A percentile compares a stretch with the other conserved stretches of the same genome.
phyloP scores from a whole-genome alignment of 2,329 filamentous ascomycete species.

The Pyrenophora teres region DNA sequence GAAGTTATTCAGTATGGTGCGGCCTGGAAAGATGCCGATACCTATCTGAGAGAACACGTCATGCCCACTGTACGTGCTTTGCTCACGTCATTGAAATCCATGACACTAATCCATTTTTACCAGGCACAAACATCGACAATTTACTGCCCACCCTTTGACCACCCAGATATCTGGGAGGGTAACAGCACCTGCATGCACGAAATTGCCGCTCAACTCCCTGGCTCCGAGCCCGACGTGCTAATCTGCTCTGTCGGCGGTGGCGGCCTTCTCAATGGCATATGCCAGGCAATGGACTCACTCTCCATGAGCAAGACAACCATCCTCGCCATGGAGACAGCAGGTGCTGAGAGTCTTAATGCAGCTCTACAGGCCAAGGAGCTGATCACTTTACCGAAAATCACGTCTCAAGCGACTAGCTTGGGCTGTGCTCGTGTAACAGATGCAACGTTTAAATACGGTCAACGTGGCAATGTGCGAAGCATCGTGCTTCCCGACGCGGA shows the following conservation, averaged over 20 bases:
- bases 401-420: slow-evolving; percentile 74
- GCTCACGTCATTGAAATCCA: not conserved
- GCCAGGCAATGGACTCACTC: slow-evolving; percentile 66
- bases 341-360: slow-evolving; percentile 71
- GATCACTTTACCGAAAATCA: slow-evolving; percentile 71
- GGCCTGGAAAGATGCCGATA: slow-evolving; percentile 72
- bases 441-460: slow-evolving; percentile 68
- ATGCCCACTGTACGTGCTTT: slow-evolving; percentile 48
- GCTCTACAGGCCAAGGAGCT: slow-evolving; percentile 62
- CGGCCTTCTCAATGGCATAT: slow-evolving; percentile 76
- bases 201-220: slow-evolving; percentile 49
- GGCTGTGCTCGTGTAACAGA: slow-evolving; percentile 74
- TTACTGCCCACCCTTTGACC: slow-evolving; percentile 73
- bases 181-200: slow-evolving; percentile 64
- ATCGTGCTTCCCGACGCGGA: slow-evolving; percentile 74
- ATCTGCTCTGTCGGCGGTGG: slow-evolving; percentile 82
- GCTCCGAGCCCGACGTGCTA: slow-evolving; percentile 64
- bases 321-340: slow-evolving; percentile 75
- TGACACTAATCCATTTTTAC: not conserved
- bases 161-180: slow-evolving; percentile 70
- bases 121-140: slow-evolving; percentile 52
- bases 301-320: slow-evolving; percentile 52
- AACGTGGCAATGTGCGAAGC: slow-evolving; percentile 59
- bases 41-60: slow-evolving; percentile 64
- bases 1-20: slow-evolving; percentile 71